Evolutionary conservation across 257 asterid species (phyloP), one percentile per base, ranked within the genome.

Genomic region (Ballota nigra): DNA sequence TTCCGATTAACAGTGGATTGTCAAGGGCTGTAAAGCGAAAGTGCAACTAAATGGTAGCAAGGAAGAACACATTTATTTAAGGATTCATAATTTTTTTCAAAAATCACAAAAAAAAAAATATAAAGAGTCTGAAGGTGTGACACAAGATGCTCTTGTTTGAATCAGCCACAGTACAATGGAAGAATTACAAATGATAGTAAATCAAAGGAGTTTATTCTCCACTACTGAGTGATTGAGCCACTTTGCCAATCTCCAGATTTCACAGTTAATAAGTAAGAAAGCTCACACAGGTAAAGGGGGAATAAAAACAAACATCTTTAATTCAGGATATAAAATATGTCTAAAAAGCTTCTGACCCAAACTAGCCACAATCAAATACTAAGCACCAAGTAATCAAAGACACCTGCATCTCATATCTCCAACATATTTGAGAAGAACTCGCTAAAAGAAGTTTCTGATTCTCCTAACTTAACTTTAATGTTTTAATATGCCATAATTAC

Each of bases 381-480:
- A 33, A 13, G 45, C 43, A 12, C 11, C 24, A n/a, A 38, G 22
- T 18, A 29, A 33, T 52, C 34, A 47, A 6, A 33, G 36, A 15
- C 11, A 40, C n/a, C n/a, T 18, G 29, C 29, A 26, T 26, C 29
- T 1, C 29, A 26, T 22, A 67, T 59, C 45, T 49, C 20, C 10
- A 36, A 20, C 62, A 59, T 60, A 22, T 34, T 66, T 4, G 11
- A 45, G 18, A 19, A 66, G 49, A 43, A 40, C 58, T 66, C 47
- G 6, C 61, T 15, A 33, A 26, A 67, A n/a, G 19, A 71, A 56
- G 64, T n/a, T n/a, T 15, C 11, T 10, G 20, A 31, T 29, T 26
- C 29, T 57, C 34, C 56, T 19, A 52, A 47, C 34, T 78, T 36
- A 63, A 41, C 18, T n/a, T n/a, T n/a, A n/a, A n/a, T 73, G 29